Base-by-base conservation (phyloP, 768 basidiomycete genomes). In the Erythrobasidium yunnanense region DNA sequence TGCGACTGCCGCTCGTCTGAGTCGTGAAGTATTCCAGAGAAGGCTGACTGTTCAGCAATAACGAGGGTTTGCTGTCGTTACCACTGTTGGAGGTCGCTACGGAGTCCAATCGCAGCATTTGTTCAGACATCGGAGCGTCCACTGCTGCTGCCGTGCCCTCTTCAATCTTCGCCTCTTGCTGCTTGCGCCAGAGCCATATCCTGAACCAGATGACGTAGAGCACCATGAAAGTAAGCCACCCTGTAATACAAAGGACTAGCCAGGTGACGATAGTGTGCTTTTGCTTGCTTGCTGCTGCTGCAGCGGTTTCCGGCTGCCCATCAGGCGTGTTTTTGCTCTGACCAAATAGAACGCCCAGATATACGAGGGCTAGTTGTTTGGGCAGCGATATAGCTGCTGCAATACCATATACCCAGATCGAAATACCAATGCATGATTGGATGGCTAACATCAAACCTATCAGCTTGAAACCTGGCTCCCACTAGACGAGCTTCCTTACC, bases 141-240 rank as follows among this genome's bases (percentile, higher is more conserved):
- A n/a, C n/a, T n/a, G n/a, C n/a, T n/a, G n/a, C n/a, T n/a, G n/a
- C n/a, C 11, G 38, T 11, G 38, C 11, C 38, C 11, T 11, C 38
- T 11, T 42, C 38, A 42, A 11, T 42, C 38, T 42, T n/a, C n/a
- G 38, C 38, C 38, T 42, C 38, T 42, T 42, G 11, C 38, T n/a
- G 38, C 38, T 42, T 42, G 38, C 38, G 38, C 38, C 11, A n/a
- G 20, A 45, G 56, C 56, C 56, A 58, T 20, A 58, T 58, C 4
- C 56, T 34, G 42, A 58, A 58, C 56, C 56, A 58, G n/a, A 58
- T 58, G 45, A 58, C 35, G 23, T 58, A 58, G 34, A 58, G 22
- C 6, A 45, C 56, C 7, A 58, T 42, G 8, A 58, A 34, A 15
- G 56, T 35, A n/a, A 46, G 18, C 17, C 32, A 58, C 38, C 56